Percentiles rank a stretch among this genome's conserved stretches.
These are phyloP conservation scores for Gymnopilus dilepis DNA, from an alignment of 768 basidiomycete genomes.

Conservation along the genomic window DNA sequence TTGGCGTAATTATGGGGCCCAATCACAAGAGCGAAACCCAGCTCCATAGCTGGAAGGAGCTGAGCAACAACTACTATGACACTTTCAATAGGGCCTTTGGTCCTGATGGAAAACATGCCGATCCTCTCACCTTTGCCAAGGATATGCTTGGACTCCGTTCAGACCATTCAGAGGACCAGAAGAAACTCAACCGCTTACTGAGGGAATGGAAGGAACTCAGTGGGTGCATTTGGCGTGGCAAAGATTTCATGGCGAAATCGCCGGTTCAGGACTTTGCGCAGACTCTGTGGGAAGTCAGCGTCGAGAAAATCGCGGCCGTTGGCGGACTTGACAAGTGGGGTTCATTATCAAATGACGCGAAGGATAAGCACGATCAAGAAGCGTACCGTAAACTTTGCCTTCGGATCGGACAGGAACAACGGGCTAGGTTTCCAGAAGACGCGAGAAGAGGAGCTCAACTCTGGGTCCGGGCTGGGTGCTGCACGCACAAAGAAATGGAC, in stretches of 20 bases:
- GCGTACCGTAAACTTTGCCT: not conserved
- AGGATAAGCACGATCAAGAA: not conserved
- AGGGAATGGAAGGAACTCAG: not conserved
- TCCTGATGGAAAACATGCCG: not conserved
- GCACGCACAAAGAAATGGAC: conserved; percentile 19
- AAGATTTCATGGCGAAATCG: not conserved
- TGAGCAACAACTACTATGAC: not conserved
- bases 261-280: not conserved
- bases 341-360: not conserved
- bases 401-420: not conserved
- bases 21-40: not conserved
- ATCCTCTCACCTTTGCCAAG: not conserved
- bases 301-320: not conserved
- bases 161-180: conserved; percentile 8
- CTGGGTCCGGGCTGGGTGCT: conserved; percentile 11
- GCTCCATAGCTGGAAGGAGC: conserved; percentile 1
- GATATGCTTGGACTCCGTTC: not conserved
- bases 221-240: not conserved
- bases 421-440: not conserved
- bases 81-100: not conserved
- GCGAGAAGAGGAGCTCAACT: not conserved
- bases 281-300: not conserved
- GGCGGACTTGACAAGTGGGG: not conserved
- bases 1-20: conserved; percentile 5
- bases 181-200: not conserved